Conservation (phyloP, 805 yeast species). For the Nakazawaea ishiwadae region DNA sequence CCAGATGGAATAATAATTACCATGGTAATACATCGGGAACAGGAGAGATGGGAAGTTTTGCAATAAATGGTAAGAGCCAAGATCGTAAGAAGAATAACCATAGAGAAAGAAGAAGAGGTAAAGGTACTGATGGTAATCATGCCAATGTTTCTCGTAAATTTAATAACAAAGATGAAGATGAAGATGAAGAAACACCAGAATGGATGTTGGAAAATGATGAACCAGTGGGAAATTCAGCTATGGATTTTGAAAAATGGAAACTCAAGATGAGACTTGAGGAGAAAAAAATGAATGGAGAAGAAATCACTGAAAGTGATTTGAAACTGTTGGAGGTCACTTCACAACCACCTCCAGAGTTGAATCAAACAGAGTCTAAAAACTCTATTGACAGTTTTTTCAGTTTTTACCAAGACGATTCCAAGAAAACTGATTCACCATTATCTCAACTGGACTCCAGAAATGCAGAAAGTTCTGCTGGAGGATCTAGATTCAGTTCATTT, state of each 20-base stretch:
- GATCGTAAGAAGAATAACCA: conserved; percentile 14
- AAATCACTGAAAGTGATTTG: conserved; percentile 23
- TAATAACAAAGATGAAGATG: conserved; percentile 22
- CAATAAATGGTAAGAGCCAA: conserved; percentile 8
- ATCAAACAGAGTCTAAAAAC: conserved; percentile 22
- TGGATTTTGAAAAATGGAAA: conserved; percentile 60
- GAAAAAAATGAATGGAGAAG: conserved; percentile 40
- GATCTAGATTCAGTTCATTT: conserved; percentile 18
- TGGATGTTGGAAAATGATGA: conserved; percentile 34
- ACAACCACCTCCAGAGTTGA: conserved; percentile 1
- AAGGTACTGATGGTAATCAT: conserved; percentile 11
- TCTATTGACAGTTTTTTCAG: conserved; percentile 41
- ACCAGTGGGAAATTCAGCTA: conserved; percentile 44
- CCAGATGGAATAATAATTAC: conserved; percentile 16
- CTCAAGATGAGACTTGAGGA: conserved; percentile 47
- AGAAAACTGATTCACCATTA: not conserved
- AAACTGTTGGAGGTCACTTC: conserved; percentile 14
- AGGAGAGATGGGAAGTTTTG: conserved; percentile 14
- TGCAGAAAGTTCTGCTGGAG: conserved; percentile 5
- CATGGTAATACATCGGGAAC: conserved; percentile 11
- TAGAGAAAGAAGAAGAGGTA: conserved; percentile 9
- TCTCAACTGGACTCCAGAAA: not conserved
- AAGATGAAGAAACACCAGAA: conserved; percentile 30
- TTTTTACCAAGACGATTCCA: conserved; percentile 21
- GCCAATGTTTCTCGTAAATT: conserved; percentile 17